Evolutionary conservation across 331 rosid species (phyloP), one percentile per base, ranked within the genome.

Genomic region (Stylosanthes scabra): DNA sequence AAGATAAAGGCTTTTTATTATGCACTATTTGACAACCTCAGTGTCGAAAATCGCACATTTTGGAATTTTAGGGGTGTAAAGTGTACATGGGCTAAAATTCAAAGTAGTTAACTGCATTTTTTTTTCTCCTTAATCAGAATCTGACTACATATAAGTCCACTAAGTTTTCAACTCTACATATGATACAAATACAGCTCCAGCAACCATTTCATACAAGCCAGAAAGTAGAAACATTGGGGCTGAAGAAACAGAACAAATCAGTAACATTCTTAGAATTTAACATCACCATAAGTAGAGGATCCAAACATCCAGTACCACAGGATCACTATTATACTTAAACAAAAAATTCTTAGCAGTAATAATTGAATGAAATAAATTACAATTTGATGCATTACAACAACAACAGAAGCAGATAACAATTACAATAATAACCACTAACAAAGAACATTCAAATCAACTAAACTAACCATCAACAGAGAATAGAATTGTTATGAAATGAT

Each of bases 251-350:
- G n/a, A n/a, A n/a, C n/a, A n/a, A n/a, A n/a, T n/a, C n/a, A n/a
- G n/a, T n/a, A n/a, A n/a, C n/a, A n/a, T n/a, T n/a, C n/a, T n/a
- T n/a, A n/a, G n/a, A n/a, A n/a, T n/a, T n/a, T n/a, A n/a, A n/a
- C n/a, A n/a, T n/a, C n/a, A n/a, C n/a, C n/a, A n/a, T n/a, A n/a
- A n/a, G n/a, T n/a, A n/a, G n/a, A n/a, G n/a, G n/a, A n/a, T n/a
- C n/a, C n/a, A n/a, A n/a, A n/a, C n/a, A n/a, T n/a, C 63, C 29
- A 74, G 63, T 40, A 3, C 73, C 57, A 78, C 68, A 45, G 37
- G 8, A 56, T 63, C 59, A 45, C 8, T 27, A 14, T 69, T 8
- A 4, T 49, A 20, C 13, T 45, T 3, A 50, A 5, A 2, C 12
- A 49, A 40, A 44, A n/a, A 16, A 8, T 52, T 59, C 25, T 66